Evolutionary conservation across 495 filamentous ascomycete genomes (phyloP).

Genomic region (Haplographium delicatum): DNA sequence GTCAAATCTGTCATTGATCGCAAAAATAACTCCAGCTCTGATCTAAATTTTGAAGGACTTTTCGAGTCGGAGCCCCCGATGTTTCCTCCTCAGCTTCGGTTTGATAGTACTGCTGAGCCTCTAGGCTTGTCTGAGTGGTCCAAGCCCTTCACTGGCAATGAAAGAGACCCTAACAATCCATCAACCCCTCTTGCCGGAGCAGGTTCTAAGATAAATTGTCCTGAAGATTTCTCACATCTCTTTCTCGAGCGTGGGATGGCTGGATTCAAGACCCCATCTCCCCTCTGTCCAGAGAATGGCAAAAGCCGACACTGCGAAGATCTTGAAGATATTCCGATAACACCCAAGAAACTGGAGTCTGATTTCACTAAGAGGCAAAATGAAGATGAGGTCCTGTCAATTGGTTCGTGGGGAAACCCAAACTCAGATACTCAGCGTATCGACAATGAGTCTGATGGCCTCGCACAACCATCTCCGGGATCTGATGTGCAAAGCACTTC

Average conservation of each 20-base stretch:
- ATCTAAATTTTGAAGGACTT: background rate
- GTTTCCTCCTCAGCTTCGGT: background rate
- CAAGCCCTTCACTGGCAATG: background rate
- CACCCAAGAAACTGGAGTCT: background rate
- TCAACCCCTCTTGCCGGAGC: too few relatives aligned
- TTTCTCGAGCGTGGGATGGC: constrained; percentile 16
- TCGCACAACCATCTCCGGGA: background rate
- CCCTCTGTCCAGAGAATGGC: background rate
- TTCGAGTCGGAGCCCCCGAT: background rate
- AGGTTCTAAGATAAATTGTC: too few relatives aligned
- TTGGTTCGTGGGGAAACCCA: too few relatives aligned
- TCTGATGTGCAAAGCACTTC: constrained; percentile 11
- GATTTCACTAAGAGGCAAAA: too few relatives aligned
- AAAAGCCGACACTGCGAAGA: background rate
- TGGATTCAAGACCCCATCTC: constrained; percentile 15
- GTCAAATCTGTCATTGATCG: background rate
- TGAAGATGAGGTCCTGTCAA: constrained; percentile 6
- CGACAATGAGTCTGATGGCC: background rate
- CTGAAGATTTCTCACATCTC: constrained; percentile 13
- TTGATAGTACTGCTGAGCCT: background rate
- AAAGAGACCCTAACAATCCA: background rate
- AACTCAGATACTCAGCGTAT: background rate
- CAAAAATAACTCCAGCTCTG: background rate
- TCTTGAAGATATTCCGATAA: background rate
- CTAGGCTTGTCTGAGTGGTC: background rate